Evolutionary conservation across 129 eudicot genomes (phyloP), one percentile per base, ranked within the genome.

Genomic region (Glebionis coronaria): DNA sequence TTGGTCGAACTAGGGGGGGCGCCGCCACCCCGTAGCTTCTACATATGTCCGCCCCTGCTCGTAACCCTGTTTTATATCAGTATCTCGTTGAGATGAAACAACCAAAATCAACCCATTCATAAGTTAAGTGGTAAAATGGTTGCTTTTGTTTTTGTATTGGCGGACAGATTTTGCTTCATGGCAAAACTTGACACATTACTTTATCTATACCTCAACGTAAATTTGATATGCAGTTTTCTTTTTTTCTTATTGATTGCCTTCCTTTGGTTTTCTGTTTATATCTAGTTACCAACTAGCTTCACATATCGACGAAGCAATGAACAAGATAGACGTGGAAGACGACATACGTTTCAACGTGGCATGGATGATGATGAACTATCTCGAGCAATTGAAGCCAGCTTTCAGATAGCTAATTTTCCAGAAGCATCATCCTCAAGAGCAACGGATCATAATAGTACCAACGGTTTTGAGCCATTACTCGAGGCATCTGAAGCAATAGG

Each of bases 271-370:
- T 18, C 9, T 63, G 5, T 40, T 10, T 47, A 61, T 74, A 53
- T 44, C n/a, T 70, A 93, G 97, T 74, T 93, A 69, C 99, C 99
- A 38, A 84, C 92, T 44, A 93, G 97, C 74, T 93, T 93, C 70
- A 80, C 87, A 16, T 89, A 86, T 72, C 82, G 97, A 49, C 79
- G 96, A 53, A 75, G 56, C 68, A 80, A 61, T 61, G 97, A 86
- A 68, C 87, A 87, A 42, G 95, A 78, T 51, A 88, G 84, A 20
- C 95, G 90, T 71, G 91, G 91, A 78, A 82, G 99, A 70, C 82
- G 88, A 15, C 82, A 67, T 23, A 28, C 70, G 10, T 88, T 88
- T 46, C 80, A 70, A 49, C 95, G 85, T 12, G 95, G 86, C 71
- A 58, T 71, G 52, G 55, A 85, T 12, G 99, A 89, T 68, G 68